Evolutionary conservation across 768 basidiomycete species (phyloP).

Genomic region (Tricholomella constricta): DNA sequence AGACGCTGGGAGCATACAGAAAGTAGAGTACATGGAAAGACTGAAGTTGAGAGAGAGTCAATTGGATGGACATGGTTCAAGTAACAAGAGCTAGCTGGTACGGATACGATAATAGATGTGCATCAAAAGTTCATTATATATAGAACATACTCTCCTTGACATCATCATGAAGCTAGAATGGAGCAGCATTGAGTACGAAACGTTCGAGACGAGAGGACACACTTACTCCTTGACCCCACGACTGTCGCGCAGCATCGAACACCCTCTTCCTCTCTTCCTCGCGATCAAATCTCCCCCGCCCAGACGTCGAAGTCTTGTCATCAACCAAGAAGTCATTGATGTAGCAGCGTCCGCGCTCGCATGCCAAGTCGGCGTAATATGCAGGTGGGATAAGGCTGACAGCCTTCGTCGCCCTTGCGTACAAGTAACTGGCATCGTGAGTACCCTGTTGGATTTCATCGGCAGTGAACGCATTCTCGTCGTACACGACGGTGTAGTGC

Average conservation of each 20-base stretch:
- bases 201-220: conserved; percentile 1
- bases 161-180: conserved; percentile 49
- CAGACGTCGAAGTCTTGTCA: conserved; percentile 43
- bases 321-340: conserved; percentile 70
- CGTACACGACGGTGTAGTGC: conserved; percentile 80
- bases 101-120: no score
- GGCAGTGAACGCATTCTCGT: conserved; percentile 68
- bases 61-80: no score
- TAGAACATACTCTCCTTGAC: conserved; percentile 75
- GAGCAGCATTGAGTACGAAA: conserved; percentile 9
- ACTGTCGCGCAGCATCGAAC: conserved; percentile 43
- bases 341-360: conserved; percentile 78
- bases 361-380: conserved; percentile 82
- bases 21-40: no score
- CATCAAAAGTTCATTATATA: conserved; percentile 38
- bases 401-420: conserved; percentile 81
- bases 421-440: conserved; percentile 69
- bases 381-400: conserved; percentile 82
- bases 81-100: no score
- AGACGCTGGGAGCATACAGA: no score
- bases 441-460: conserved; percentile 77
- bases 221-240: conserved; percentile 59
- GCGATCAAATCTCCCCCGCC: conserved; percentile 30
- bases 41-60: no score
- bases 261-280: conserved; percentile 43